These are phyloP conservation scores for Pythium sp. DNA, from an alignment of 352 stramenopile genomes.

Conservation along the genomic window DNA sequence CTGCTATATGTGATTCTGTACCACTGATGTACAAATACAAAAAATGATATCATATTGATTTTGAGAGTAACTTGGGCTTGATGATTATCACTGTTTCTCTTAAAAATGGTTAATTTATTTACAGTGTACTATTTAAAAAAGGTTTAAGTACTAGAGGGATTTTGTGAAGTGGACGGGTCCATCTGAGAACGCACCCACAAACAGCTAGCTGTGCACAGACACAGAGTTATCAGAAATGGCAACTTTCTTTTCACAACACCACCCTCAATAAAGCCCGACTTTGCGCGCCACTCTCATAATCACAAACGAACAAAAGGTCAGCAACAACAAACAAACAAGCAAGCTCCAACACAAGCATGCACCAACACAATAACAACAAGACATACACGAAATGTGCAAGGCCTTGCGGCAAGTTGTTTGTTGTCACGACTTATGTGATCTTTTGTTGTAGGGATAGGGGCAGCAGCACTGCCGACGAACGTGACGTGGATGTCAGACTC, in stretches of 20 bases:
- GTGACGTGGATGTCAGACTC: conserved; percentile 11
- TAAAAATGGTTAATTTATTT: too few relatives aligned
- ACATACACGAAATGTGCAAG: background rate
- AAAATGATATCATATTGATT: too few relatives aligned
- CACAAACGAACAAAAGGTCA: conserved; percentile 2
- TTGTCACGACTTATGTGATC: conserved; percentile 8
- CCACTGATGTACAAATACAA: too few relatives aligned
- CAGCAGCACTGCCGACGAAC: background rate
- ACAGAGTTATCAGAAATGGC: conserved; percentile 6
- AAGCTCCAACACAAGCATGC: background rate
- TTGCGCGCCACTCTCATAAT: background rate
- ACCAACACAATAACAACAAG: background rate
- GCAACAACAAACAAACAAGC: conserved; percentile 1
- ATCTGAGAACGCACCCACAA: conserved; percentile 10
- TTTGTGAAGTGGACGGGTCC: background rate
- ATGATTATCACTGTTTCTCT: too few relatives aligned
- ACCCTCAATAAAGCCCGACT: background rate
- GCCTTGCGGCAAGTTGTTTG: background rate
- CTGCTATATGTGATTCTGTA: background rate
- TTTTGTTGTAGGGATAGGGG: conserved; percentile 11
- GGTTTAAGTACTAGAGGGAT: background rate
- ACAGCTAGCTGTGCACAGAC: background rate
- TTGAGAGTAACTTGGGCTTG: too few relatives aligned
- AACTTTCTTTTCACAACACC: background rate
- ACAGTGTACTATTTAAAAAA: background rate